phyloP scores from a whole-genome alignment of 176 grass and related monocot genomes.

The Thinopyrum elongatum region DNA sequence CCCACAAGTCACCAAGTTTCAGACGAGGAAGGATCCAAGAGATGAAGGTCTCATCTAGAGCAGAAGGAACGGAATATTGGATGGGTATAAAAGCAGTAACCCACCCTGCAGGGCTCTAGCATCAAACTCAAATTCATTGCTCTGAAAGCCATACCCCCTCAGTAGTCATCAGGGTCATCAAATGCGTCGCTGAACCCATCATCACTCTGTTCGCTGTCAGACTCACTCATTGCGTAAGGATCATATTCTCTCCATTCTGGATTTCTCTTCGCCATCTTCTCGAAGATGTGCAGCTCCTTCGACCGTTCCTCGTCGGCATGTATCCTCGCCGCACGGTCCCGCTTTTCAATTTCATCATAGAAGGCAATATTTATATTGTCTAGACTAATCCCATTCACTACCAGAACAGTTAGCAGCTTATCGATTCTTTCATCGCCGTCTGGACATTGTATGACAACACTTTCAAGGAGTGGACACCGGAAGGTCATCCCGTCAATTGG shows the following conservation, averaged over 20 bases:
- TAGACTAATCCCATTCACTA: not conserved
- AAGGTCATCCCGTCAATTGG: constrained; percentile 10
- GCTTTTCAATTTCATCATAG: not conserved
- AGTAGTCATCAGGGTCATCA: not conserved
- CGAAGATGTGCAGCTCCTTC: not conserved
- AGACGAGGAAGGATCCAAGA: not conserved
- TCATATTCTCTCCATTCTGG: constrained; percentile 6
- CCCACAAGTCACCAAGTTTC: not conserved
- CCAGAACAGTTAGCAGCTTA: constrained; percentile 1
- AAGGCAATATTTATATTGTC: not conserved
- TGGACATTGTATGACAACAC: constrained; percentile 8
- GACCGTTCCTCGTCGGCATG: not conserved
- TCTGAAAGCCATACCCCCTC: not conserved
- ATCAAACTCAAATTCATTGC: not conserved
- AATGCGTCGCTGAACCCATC: not conserved
- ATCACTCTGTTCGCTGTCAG: constrained; percentile 3
- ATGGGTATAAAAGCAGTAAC: not conserved
- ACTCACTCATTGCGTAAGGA: not conserved
- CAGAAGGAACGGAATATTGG: not conserved
- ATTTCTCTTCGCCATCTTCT: constrained; percentile 13
- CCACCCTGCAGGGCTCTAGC: not conserved
- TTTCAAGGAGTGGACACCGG: constrained; percentile 27
- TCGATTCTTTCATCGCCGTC: not conserved
- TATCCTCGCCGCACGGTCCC: not conserved
- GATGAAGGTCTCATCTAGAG: not conserved